Base-by-base conservation (phyloP, 2,329 filamentous ascomycete species). In the Zymoseptoria pseudotritici region DNA sequence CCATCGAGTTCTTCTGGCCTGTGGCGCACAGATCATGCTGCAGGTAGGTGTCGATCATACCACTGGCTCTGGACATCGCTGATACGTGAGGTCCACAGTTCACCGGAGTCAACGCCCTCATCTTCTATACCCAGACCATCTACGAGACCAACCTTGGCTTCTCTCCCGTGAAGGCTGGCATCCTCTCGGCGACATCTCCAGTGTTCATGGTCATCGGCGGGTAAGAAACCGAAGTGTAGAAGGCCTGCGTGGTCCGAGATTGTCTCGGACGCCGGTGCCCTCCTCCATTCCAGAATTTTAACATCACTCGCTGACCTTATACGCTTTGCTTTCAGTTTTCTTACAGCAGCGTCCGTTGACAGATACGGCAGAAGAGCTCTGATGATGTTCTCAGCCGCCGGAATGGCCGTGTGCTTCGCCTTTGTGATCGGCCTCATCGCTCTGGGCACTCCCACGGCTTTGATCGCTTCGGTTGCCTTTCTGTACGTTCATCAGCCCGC, bases 381-480 rank as follows among this genome's bases (percentile, higher is more conserved):
- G 7, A 66, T 69, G 63, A 61, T 69, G 29, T 58, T 66, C 21
- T 58, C 59, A 4, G 65, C 65, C 7, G 36, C 51, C 4, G 65
- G 65, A 4, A 67, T 66, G 61, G 63, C 61, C 29, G 31, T 62
- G 3, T 69, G 62, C 56, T 66, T 69, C 62, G 60, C 58, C n/a
- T 58, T 65, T 22, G 50, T 67, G 8, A 60, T 56, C 24, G 57
- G 58, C 5, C 60, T 57, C 1, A 51, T 51, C 19, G 10, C 19
- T 11, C 10, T 42, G 17, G 36, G 36, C 17, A 42, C 11, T 17
- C 46, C 50, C 17, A 56, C 53, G 5, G 46, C 58, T 52, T 56
- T 58, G 42, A 51, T 24, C 26, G 57, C 56, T 2, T 51, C 57
- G 13, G 54, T 58, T 9, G 55, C 64, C 36, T 69, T 67, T 46